A percentile compares a stretch with the other conserved stretches of the same genome.
Evolutionary conservation across 306 rosid genomes (phyloP).

Genomic region (Quercus robur): DNA sequence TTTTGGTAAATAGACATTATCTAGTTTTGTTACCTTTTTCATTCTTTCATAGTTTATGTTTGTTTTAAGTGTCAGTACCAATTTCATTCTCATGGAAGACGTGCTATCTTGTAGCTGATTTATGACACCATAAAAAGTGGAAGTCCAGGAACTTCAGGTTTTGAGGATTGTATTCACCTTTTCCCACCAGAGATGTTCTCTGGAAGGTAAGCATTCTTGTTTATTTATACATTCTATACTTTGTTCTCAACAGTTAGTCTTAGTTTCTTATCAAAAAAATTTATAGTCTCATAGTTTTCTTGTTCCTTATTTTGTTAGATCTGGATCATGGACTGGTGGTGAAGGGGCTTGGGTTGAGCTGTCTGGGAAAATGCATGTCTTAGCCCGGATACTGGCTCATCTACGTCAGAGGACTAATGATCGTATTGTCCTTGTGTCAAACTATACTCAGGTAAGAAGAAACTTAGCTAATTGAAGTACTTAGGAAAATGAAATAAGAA

Average conservation of each 20-base stretch:
- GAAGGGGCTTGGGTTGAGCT: constrained; percentile 95
- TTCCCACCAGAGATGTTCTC: constrained; percentile 91
- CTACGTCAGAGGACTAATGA: constrained; percentile 76
- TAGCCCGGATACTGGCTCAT: constrained; percentile 87
- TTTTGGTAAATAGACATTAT: neutral
- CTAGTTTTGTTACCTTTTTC: neutral
- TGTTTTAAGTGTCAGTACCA: neutral
- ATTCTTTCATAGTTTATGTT: constrained; percentile 17
- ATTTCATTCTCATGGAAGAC: constrained; percentile 27
- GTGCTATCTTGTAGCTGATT: constrained; percentile 65
- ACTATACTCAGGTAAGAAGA: constrained; percentile 83
- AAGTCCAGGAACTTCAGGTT: constrained; percentile 90
- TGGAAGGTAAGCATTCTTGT: constrained; percentile 60
- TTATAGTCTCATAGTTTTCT: neutral
- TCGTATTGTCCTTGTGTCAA: constrained; percentile 94
- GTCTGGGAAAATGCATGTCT: constrained; percentile 97
- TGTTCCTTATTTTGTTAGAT: constrained; percentile 38
- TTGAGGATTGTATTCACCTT: constrained; percentile 89
- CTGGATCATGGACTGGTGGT: constrained; percentile 93
- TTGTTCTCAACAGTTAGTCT: neutral
- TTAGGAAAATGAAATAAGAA: constrained; percentile 7
- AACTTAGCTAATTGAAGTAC: constrained; percentile 2
- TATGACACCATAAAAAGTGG: constrained; percentile 81
- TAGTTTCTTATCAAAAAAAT: neutral
- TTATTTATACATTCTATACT: constrained; percentile 4